phyloP scores from a whole-genome alignment of 257 asterid genomes.

The Solanum tacnaense region DNA sequence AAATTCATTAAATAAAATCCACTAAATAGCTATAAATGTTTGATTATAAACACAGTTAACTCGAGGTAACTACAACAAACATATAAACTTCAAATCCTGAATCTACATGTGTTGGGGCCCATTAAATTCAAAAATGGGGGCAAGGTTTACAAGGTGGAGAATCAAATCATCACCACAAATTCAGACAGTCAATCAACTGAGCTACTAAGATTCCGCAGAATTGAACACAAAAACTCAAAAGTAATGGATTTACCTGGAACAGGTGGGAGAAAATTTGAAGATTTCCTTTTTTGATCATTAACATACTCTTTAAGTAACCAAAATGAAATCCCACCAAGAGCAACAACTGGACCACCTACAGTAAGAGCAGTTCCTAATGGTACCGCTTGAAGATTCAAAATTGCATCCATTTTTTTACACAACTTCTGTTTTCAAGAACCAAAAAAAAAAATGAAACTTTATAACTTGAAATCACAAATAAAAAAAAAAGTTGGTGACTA shows the following conservation, averaged over 20 bases:
- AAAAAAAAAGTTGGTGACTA: neutral
- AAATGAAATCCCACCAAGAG: slow-evolving; percentile 46
- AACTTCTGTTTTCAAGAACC: neutral
- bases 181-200: neutral
- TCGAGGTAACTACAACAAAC: neutral
- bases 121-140: neutral
- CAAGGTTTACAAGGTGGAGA: neutral
- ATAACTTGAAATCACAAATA: neutral
- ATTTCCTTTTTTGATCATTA: slow-evolving; percentile 27
- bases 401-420: slow-evolving; percentile 27
- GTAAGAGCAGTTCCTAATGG: slow-evolving; percentile 36
- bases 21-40: neutral
- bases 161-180: neutral
- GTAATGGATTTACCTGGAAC: slow-evolving; percentile 36
- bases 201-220: neutral
- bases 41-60: neutral
- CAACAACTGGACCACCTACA: slow-evolving; percentile 47
- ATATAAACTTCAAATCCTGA: neutral
- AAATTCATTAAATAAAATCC: neutral
- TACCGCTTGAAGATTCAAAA: slow-evolving; percentile 30
- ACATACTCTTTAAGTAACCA: slow-evolving; percentile 32
- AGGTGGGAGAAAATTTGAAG: slow-evolving; percentile 33
- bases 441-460: neutral
- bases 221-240: neutral
- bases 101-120: neutral